Evolutionary conservation across 495 filamentous ascomycete species (phyloP).

Genomic region (Geopyxis carbonaria): DNA sequence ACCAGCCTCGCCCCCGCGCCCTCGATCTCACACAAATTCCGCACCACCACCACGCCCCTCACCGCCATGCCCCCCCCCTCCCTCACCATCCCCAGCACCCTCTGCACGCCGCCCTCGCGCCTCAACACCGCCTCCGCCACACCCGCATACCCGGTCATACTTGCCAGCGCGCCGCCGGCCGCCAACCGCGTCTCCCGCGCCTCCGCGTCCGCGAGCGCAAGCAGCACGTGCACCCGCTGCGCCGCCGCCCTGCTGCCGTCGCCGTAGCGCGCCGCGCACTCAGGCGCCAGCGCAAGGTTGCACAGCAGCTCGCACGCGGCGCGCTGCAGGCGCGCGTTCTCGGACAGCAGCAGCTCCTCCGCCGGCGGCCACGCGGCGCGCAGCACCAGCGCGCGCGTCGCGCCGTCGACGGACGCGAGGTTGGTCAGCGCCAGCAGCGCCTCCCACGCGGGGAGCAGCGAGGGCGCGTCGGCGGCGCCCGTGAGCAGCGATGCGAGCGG

Average conservation of each 20-base stretch:
- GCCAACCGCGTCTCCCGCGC: conserved; percentile 63
- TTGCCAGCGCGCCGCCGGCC: conserved; percentile 75
- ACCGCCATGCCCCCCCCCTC: conserved; percentile 66
- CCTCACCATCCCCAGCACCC: conserved; percentile 53
- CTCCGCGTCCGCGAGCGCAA: conserved; percentile 74
- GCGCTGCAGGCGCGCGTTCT: conserved; percentile 57
- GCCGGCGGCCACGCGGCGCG: conserved; percentile 51
- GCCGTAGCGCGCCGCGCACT: conserved; percentile 57
- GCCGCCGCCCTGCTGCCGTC: conserved; percentile 48
- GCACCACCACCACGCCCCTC: conserved; percentile 58
- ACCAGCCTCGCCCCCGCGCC: conserved; percentile 32
- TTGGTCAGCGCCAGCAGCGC: conserved; percentile 83
- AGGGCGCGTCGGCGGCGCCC: conserved; percentile 34
- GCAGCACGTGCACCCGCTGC: conserved; percentile 60
- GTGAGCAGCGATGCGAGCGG: conserved; percentile 58
- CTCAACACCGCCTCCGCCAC: conserved; percentile 50
- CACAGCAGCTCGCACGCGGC: conserved; percentile 80
- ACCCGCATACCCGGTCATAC: conserved; percentile 58
- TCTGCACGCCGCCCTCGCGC: conserved; percentile 48
- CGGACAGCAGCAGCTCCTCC: conserved; percentile 67
- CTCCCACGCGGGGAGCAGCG: conserved; percentile 79
- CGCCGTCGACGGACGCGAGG: conserved; percentile 54
- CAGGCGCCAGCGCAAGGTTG: conserved; percentile 68
- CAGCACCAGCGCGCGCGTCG: conserved; percentile 52
- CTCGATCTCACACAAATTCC: conserved; percentile 39